Base-by-base conservation (phyloP, 352 stramenopile genomes). In the Phytophthora ramorum region DNA sequence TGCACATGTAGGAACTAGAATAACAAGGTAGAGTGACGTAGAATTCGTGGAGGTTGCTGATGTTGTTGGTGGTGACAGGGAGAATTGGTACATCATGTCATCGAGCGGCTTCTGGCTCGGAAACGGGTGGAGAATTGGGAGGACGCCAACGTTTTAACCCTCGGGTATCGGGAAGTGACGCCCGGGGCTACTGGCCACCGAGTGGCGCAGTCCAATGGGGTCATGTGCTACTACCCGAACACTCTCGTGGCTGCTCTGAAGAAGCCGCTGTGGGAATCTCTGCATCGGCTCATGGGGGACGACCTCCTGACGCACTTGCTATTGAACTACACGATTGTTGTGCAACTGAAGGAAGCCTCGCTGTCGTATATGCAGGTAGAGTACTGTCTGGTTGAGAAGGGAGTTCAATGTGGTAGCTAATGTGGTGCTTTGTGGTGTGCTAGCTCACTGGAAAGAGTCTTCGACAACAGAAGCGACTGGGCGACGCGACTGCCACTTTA, bases 211-310 rank as follows among this genome's bases (percentile, higher is more conserved):
- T 85, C 79, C 34, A 89, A 93, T 37, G 69, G 61, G 20, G 66
- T 95, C 44, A 76, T 92, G 68, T 91, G 80, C 63, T 87, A 85
- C 51, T 89, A 84, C 47, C 86, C 86, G 6, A 95, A 95, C 64
- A 91, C 84, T 1, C 64, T 93, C 4, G 84, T 95, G 32, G 76
- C 64, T 24, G 47, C 71, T 12, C 56, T 93, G 17, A 90, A 93
- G 67, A 74, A 80, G n/a, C 60, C 69, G 28, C 40, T 69, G 3
- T 95, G 86, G 86, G 54, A 64, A 26, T 35, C 38, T 3, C 65
- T 93, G 12, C 86, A 95, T 14, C 10, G 67, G 7, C 40, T 82
- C 19, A 83, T 92, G 43, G 86, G 86, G 0, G 84, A 93, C 51
- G 79, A 92, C 12, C 64, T 91, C 26, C 78, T 95, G 65, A 69